Conservation (phyloP, 202 grass and related monocot species). For the Brachypodium distachyon region DNA sequence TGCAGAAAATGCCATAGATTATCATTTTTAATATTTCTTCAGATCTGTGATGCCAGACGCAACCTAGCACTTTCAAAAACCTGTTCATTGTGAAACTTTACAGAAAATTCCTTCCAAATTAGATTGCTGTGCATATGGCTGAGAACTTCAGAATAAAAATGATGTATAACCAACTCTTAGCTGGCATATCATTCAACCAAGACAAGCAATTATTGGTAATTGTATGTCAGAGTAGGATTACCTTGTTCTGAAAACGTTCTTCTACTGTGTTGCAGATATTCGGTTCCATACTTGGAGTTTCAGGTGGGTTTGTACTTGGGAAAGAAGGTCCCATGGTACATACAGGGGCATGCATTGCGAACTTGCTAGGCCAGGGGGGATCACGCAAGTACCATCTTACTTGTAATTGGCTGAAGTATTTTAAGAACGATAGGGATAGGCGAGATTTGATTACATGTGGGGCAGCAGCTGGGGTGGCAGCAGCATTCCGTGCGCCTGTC, state of each 20-base stretch:
- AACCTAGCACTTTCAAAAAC: not conserved
- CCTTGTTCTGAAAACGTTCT: not conserved
- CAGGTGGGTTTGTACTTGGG: slow-evolving; percentile 91
- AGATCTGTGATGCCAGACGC: not conserved
- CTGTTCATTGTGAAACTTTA: not conserved
- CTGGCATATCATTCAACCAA: not conserved
- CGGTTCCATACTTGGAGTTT: slow-evolving; percentile 88
- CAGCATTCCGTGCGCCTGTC: slow-evolving; percentile 88
- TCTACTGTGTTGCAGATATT: slow-evolving; percentile 57
- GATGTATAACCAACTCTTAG: not conserved
- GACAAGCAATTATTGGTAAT: not conserved
- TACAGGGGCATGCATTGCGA: slow-evolving; percentile 92
- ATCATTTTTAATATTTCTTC: not conserved
- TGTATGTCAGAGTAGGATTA: not conserved
- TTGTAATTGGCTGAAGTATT: slow-evolving; percentile 87
- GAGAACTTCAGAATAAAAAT: not conserved
- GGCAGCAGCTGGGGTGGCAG: slow-evolving; percentile 88
- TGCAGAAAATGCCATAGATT: not conserved
- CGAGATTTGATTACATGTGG: slow-evolving; percentile 97
- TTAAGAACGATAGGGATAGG: slow-evolving; percentile 87
- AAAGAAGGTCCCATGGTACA: slow-evolving; percentile 99
- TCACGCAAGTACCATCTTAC: slow-evolving; percentile 95
- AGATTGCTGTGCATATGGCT: not conserved
- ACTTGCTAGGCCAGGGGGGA: slow-evolving; percentile 87
- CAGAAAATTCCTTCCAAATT: not conserved